These are phyloP conservation scores for Agroathelia rolfsii DNA, from an alignment of 1,284 basidiomycete species.

Conservation along the genomic window DNA sequence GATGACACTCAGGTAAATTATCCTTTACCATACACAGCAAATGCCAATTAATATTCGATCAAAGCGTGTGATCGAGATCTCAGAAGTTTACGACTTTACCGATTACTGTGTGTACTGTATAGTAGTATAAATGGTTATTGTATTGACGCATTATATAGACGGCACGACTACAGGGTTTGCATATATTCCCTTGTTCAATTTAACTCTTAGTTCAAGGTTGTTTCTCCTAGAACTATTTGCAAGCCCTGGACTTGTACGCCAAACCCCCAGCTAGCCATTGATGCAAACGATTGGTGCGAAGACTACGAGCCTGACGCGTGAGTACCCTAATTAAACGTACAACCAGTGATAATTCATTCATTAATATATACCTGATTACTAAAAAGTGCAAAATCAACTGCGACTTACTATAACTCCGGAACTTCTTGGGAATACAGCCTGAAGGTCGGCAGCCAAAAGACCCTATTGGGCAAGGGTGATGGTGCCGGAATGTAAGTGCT, in stretches of 20 bases:
- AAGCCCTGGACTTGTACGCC: slow-evolving; percentile 21
- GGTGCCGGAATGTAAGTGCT: slow-evolving; percentile 14
- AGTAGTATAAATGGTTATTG: neutral
- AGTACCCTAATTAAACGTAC: slow-evolving; percentile 4
- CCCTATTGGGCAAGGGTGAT: slow-evolving; percentile 19
- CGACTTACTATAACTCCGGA: slow-evolving; percentile 13
- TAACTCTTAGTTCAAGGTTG: slow-evolving; percentile 14
- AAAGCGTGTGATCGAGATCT: slow-evolving; percentile 23
- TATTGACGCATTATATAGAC: slow-evolving; percentile 1
- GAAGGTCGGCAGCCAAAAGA: slow-evolving; percentile 20
- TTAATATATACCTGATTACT: too few species aligned
- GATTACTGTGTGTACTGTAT: slow-evolving; percentile 12
- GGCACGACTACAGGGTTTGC: slow-evolving; percentile 10
- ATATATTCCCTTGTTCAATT: too few species aligned
- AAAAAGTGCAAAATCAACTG: slow-evolving; percentile 11
- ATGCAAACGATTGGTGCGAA: slow-evolving; percentile 22
- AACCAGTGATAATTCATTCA: too few species aligned
- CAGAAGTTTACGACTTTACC: slow-evolving; percentile 23
- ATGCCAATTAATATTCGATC: too few species aligned
- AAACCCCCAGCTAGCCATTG: slow-evolving; percentile 23
- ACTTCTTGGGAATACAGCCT: slow-evolving; percentile 14
- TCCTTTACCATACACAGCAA: too few species aligned
- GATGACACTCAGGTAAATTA: too few species aligned
- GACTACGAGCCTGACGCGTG: slow-evolving; percentile 16
- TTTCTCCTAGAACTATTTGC: slow-evolving; percentile 13